Conservation (phyloP, 176 grass and related monocot species). For the Eragrostis curvula region DNA sequence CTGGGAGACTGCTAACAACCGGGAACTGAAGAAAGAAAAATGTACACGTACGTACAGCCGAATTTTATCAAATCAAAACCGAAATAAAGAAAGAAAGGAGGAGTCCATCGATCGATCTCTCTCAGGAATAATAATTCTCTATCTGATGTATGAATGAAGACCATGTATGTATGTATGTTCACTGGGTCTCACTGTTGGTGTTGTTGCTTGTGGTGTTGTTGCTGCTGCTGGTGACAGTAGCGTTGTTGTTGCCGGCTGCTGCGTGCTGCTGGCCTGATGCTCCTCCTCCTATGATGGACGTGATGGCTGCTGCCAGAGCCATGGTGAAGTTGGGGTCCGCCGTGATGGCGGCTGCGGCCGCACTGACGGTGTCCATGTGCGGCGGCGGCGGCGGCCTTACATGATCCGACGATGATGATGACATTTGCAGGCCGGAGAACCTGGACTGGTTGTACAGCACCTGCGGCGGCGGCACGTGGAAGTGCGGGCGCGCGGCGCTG, state of each 20-base stretch:
- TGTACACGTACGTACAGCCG: too few species aligned
- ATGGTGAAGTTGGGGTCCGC: constrained; percentile 86
- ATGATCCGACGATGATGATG: neutral
- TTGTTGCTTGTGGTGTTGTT: constrained; percentile 49
- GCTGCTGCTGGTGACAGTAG: constrained; percentile 36
- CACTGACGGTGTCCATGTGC: constrained; percentile 63
- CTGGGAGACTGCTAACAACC: neutral
- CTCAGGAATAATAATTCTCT: too few species aligned
- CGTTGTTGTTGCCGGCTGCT: constrained; percentile 30
- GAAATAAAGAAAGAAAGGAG: neutral
- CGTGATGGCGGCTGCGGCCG: constrained; percentile 76
- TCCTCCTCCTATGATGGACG: constrained; percentile 74
- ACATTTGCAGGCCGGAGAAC: constrained; percentile 82
- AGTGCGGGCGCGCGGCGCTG: constrained; percentile 51
- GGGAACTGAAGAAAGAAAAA: neutral
- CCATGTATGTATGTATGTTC: neutral
- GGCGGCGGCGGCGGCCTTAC: neutral
- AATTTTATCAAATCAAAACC: too few species aligned
- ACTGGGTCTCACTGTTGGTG: constrained; percentile 56
- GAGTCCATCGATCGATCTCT: too few species aligned
- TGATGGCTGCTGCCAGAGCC: constrained; percentile 84
- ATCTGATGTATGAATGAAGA: neutral
- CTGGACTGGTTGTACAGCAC: constrained; percentile 66
- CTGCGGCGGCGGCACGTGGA: constrained; percentile 61
- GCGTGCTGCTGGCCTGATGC: constrained; percentile 16